Percentiles rank a stretch among this genome's conserved stretches.
These are phyloP conservation scores for Parathielavia appendiculata DNA, from an alignment of 495 filamentous ascomycete genomes.

Conservation along the genomic window DNA sequence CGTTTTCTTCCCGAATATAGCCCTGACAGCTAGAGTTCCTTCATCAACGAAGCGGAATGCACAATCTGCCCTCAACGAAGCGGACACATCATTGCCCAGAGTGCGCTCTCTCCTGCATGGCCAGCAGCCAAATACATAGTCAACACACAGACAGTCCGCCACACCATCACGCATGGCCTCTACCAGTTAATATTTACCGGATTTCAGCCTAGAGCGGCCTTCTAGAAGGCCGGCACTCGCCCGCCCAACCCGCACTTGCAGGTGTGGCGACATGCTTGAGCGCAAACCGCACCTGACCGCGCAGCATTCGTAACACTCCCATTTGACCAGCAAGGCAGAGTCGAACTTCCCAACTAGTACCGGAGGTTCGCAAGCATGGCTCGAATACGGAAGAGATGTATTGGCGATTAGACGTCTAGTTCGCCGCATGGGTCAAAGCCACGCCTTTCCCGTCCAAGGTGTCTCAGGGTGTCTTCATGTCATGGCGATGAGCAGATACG, in stretches of 20 bases:
- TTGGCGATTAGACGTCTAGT: too few relatives aligned
- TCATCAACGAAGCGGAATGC: too few relatives aligned
- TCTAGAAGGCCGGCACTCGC: slow-evolving; percentile 10
- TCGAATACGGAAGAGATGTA: too few relatives aligned
- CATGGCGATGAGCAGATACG: not conserved
- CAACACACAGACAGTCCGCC: slow-evolving; percentile 5
- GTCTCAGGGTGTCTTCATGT: not conserved
- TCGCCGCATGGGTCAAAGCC: too few relatives aligned
- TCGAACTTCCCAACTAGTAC: not conserved
- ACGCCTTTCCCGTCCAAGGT: too few relatives aligned
- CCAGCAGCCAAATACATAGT: not conserved
- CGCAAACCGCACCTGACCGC: not conserved
- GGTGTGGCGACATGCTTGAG: not conserved
- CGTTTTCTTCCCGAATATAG: too few relatives aligned
- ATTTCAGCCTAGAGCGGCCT: not conserved
- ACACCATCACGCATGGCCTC: slow-evolving; percentile 6
- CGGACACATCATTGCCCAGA: too few relatives aligned
- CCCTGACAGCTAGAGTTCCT: too few relatives aligned
- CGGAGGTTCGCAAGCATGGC: too few relatives aligned
- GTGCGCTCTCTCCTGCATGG: not conserved
- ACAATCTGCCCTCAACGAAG: too few relatives aligned
- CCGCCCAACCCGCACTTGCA: slow-evolving; percentile 5
- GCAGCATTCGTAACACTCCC: not conserved
- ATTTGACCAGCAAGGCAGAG: not conserved
- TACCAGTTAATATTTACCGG: too few relatives aligned